These are phyloP conservation scores for Pseudogymnoascus sp. DNA, from an alignment of 2,329 filamentous ascomycete genomes.

Conservation along the genomic window DNA sequence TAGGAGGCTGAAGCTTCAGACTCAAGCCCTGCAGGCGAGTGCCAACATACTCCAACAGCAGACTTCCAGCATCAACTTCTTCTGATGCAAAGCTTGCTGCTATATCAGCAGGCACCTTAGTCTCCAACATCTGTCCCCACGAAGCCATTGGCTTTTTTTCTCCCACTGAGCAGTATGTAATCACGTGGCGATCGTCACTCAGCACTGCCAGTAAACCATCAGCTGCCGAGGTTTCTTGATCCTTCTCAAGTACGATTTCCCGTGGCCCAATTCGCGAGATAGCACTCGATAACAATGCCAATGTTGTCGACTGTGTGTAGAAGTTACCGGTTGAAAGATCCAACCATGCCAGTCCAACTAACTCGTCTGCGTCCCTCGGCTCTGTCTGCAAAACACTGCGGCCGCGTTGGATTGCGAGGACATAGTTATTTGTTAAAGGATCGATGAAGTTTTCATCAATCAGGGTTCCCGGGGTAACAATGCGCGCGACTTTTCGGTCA, in stretches of 20 bases:
- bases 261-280: constrained; percentile 74
- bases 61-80: constrained; percentile 69
- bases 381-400: constrained; percentile 10
- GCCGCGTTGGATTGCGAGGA: constrained; percentile 67
- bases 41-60: constrained; percentile 77
- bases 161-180: constrained; percentile 58
- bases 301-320: constrained; percentile 67
- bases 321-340: constrained; percentile 95
- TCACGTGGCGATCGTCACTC: constrained; percentile 63
- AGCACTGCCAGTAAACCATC: constrained; percentile 59
- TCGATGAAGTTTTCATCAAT: constrained; percentile 98
- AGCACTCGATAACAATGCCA: constrained; percentile 66
- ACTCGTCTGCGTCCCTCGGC: constrained; percentile 19
- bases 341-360: constrained; percentile 80
- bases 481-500: constrained; percentile 72
- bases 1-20: constrained; percentile 76
- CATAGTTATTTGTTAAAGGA: constrained; percentile 85
- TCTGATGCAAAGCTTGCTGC: constrained; percentile 50
- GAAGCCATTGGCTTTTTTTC: constrained; percentile 31
- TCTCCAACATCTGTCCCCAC: constrained; percentile 73
- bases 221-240: constrained; percentile 45
- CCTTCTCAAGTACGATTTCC: constrained; percentile 73
- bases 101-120: constrained; percentile 48
- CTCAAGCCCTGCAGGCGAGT: constrained; percentile 67
- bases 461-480: constrained; percentile 88